Base-by-base conservation (phyloP, 306 rosid species). In the Heteromeles arbutifolia region DNA sequence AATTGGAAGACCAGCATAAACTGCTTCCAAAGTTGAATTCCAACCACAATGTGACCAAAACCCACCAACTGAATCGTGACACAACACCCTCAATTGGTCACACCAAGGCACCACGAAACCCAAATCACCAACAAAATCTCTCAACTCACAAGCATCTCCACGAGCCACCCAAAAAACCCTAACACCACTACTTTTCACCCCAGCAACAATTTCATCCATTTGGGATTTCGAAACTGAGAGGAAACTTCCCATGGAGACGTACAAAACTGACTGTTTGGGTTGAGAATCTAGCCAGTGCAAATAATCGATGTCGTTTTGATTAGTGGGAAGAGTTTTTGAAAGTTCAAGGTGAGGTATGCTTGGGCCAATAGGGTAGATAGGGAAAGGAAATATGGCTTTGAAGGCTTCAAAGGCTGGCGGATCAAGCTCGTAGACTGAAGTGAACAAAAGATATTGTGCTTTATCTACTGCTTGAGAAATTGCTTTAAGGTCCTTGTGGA, bases 381-480 rank as follows among this genome's bases (percentile, higher is more conserved):
- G 84, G 24, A 76, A 1, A 1, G 81, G 41, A 0, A 80, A 17
- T 53, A 73, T 45, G 65, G 78, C 65, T 70, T 64, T 84, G 1
- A 84, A 43, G 3, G 10, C 62, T 70, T 86, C 88, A 14, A 82
- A 80, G 22, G 80, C 78, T 31, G 67, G 77, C 32, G 87, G 73
- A 44, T 88, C 90, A 0, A 86, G 87, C 70, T 86, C 87, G 5
- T 82, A 80, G 22, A 78, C 58, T 37, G 86, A 88, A 72, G 86
- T 10, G 28, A 74, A 45, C 15, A 88, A 10, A 50, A 88, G 76
- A 58, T 67, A 88, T 0, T 84, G 82, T 74, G 87, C 82, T 71
- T 29, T 28, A n/a, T n/a, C n/a, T 2, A 82, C 64, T 65, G 62
- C 77, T 32, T n/a, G 6, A n/a, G 4, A 0, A 14, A 74, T 18